These are phyloP conservation scores for Calonectria ilicicola DNA, from an alignment of 2,329 filamentous ascomycete genomes.

Conservation along the genomic window DNA sequence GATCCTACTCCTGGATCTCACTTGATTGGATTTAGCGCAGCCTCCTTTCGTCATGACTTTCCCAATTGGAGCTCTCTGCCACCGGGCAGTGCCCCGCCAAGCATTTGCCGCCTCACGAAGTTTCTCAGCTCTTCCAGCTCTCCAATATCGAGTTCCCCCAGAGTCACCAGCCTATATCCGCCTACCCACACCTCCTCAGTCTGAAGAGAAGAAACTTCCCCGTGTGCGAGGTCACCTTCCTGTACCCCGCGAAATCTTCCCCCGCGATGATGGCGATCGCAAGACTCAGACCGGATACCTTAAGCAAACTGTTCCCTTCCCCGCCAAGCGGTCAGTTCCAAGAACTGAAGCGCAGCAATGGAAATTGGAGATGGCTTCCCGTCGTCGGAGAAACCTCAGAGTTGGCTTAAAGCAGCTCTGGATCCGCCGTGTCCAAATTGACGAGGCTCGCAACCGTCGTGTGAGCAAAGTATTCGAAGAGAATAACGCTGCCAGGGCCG, in stretches of 20 bases:
- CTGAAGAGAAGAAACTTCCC: slow-evolving; percentile 61
- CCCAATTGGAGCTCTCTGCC: slow-evolving; percentile 36
- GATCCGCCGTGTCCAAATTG: slow-evolving; percentile 67
- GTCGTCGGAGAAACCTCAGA: slow-evolving; percentile 78
- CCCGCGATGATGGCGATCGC: slow-evolving; percentile 62
- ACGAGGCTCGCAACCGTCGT: slow-evolving; percentile 49
- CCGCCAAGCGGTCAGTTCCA: slow-evolving; percentile 55
- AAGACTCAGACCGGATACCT: slow-evolving; percentile 75
- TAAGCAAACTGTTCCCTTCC: slow-evolving; percentile 66
- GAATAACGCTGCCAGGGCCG: slow-evolving; percentile 63
- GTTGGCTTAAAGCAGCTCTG: slow-evolving; percentile 79
- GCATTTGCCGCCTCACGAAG: slow-evolving; percentile 41
- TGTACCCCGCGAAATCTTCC: slow-evolving; percentile 84
- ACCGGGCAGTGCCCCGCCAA: slow-evolving; percentile 43
- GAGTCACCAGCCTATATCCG: slow-evolving; percentile 91
- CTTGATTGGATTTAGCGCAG: slow-evolving; percentile 22
- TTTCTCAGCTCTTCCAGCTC: slow-evolving; percentile 51
- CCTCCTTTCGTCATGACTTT: slow-evolving; percentile 44
- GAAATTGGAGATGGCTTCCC: slow-evolving; percentile 79
- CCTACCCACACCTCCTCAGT: slow-evolving; percentile 81
- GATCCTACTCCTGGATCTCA: slow-evolving; percentile 24
- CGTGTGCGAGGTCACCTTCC: slow-evolving; percentile 83
- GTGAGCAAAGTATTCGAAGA: slow-evolving; percentile 61
- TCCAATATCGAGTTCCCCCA: slow-evolving; percentile 75
- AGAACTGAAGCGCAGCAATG: slow-evolving; percentile 62